Evolutionary conservation across 345 rosid genomes (phyloP).

Genomic region (Lumnitzera racemosa): DNA sequence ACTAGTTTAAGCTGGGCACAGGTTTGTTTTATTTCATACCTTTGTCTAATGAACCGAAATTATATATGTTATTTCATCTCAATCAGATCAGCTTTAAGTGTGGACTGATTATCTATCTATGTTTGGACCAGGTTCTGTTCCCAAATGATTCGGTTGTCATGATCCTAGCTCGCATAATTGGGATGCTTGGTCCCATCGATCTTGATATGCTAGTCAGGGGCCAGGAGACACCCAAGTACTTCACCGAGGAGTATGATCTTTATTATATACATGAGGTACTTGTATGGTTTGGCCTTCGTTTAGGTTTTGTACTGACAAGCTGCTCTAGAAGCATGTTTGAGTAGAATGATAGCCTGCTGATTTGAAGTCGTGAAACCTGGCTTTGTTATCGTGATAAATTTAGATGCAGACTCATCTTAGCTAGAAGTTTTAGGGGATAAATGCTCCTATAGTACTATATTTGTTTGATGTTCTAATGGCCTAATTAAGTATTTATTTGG

Average conservation of each 20-base stretch:
- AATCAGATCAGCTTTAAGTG: conserved; percentile 1
- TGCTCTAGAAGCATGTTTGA: neutral
- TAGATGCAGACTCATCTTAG: too few relatives aligned
- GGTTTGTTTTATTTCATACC: too few relatives aligned
- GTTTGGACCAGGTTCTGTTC: conserved; percentile 61
- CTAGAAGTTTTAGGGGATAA: too few relatives aligned
- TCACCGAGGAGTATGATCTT: conserved; percentile 71
- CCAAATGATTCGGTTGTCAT: conserved; percentile 71
- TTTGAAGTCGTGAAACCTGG: too few relatives aligned
- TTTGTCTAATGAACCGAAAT: too few relatives aligned
- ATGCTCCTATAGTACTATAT: too few relatives aligned
- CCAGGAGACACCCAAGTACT: conserved; percentile 77
- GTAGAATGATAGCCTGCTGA: too few relatives aligned
- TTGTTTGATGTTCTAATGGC: too few relatives aligned
- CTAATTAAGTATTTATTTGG: too few relatives aligned
- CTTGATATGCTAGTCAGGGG: conserved; percentile 69
- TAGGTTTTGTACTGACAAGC: neutral
- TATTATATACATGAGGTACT: conserved; percentile 66
- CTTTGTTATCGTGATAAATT: too few relatives aligned
- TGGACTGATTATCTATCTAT: conserved; percentile 4
- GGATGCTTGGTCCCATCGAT: conserved; percentile 75
- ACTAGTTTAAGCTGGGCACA: too few relatives aligned
- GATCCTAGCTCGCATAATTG: conserved; percentile 72
- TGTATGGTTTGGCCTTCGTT: neutral
- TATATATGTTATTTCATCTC: too few relatives aligned